Base-by-base conservation (phyloP, 306 rosid genomes). In the Vigna hirtella region DNA sequence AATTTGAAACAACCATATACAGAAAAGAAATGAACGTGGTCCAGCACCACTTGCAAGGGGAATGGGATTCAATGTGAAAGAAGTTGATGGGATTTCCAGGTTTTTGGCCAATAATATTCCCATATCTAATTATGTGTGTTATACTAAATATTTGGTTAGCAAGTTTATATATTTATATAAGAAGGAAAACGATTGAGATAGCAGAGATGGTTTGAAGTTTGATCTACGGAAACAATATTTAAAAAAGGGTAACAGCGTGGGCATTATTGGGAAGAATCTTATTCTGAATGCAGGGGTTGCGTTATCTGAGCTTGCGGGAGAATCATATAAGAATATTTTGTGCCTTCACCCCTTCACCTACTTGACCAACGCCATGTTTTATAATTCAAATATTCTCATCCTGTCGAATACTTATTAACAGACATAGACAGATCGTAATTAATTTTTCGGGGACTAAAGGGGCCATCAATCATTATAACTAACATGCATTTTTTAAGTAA, bases 231-330 rank as follows among this genome's bases (percentile, higher is more conserved):
- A 40, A 13, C n/a, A 57, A 42, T 59, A 66, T 70, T 77, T 73
- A 16, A 79, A 42, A 78, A 82, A 53, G 22, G 12, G 42, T 8
- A 36, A 57, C 72, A 75, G 34, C 71, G 55, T 81, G 14, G 58
- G 70, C 77, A 81, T 73, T 80, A 81, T 75, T 83, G 86, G 63
- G 72, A 78, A 67, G 91, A 86, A 87, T 85, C 87, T 82, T 83
- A 75, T 84, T 72, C 82, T 64, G 66, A 73, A 83, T 36, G 78
- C 76, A 73, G 30, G 59, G 80, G 84, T 80, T 87, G 89, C 79
- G 79, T 80, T 82, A 76, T 76, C 49, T 52, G 22, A 66, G 86
- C 62, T 55, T 62, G 52, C 66, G 53, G 9, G 68, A 75, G 73
- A 71, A 71, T 78, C 69, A 61, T 76, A 76, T 18, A 67, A 40